phyloP scores from a whole-genome alignment of 306 rosid species.

The Lotus japonicus region DNA sequence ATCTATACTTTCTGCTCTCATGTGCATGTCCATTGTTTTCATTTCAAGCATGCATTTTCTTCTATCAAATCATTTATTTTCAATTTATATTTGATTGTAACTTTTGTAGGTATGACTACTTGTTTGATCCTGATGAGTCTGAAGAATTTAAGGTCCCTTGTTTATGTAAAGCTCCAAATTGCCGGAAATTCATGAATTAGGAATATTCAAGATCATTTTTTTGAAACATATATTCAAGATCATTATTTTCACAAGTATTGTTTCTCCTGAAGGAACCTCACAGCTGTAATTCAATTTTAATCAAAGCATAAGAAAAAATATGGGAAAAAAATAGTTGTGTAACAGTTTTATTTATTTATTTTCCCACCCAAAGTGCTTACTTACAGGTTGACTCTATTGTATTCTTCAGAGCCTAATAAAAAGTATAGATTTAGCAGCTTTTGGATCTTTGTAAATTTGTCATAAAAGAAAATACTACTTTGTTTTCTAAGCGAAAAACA shows the following conservation, averaged over 20 bases:
- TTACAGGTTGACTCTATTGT: slow-evolving; percentile 20
- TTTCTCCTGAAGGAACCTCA: slow-evolving; percentile 51
- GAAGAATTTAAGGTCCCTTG: slow-evolving; percentile 91
- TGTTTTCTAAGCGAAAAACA: too few species aligned
- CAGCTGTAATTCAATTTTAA: slow-evolving; percentile 30
- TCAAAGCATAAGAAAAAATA: slow-evolving; percentile 5
- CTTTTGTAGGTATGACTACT: slow-evolving; percentile 75
- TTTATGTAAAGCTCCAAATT: slow-evolving; percentile 78
- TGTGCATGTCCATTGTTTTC: background rate
- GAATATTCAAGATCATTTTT: slow-evolving; percentile 27
- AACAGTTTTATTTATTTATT: slow-evolving; percentile 11
- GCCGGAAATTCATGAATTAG: slow-evolving; percentile 89
- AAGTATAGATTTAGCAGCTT: slow-evolving; percentile 36
- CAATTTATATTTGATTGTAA: slow-evolving; percentile 21
- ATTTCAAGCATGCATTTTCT: slow-evolving; percentile 16
- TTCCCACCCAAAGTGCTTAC: background rate
- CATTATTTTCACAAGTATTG: slow-evolving; percentile 37
- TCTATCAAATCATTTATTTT: background rate
- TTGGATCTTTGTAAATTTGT: slow-evolving; percentile 34
- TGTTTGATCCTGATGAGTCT: slow-evolving; percentile 82
- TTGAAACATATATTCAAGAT: too few species aligned
- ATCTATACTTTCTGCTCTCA: background rate
- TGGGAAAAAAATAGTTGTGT: slow-evolving; percentile 8
- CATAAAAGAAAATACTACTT: too few species aligned
- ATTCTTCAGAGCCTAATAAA: slow-evolving; percentile 36